Evolutionary conservation across 2,329 filamentous ascomycete species (phyloP).

Genomic region (Aspergillus sp.): DNA sequence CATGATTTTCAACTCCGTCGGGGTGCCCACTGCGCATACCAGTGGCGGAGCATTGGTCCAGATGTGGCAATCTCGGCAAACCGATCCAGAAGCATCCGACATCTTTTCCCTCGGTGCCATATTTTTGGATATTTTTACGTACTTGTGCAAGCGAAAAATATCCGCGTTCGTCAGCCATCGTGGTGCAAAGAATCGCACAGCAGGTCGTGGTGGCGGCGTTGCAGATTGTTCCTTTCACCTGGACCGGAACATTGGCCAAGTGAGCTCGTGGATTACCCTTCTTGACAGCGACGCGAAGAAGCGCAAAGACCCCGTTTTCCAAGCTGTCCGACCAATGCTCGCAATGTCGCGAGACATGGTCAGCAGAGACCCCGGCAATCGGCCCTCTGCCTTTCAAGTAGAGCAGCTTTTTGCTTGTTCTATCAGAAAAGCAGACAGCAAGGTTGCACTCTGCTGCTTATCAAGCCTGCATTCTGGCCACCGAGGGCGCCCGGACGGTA

Average conservation of each 20-base stretch:
- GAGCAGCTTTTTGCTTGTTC: constrained; percentile 19
- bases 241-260: constrained; percentile 50
- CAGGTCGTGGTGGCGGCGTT: constrained; percentile 48
- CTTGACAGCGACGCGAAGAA: constrained; percentile 51
- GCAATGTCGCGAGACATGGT: constrained; percentile 40
- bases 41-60: constrained; percentile 32
- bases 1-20: constrained; percentile 16
- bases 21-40: constrained; percentile 34
- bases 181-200: constrained; percentile 51
- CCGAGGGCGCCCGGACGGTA: not conserved
- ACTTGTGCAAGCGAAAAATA: constrained; percentile 57
- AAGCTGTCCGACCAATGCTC: constrained; percentile 40
- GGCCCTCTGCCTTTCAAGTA: constrained; percentile 34
- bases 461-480: constrained; percentile 13
- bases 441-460: constrained; percentile 15
- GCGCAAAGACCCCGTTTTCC: constrained; percentile 38
- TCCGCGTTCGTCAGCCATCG: constrained; percentile 58
- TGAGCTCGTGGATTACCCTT: constrained; percentile 56
- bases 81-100: constrained; percentile 46
- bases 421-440: constrained; percentile 12
- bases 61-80: constrained; percentile 40
- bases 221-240: constrained; percentile 60
- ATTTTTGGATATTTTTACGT: constrained; percentile 59
- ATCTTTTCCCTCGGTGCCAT: constrained; percentile 61
- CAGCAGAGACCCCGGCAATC: constrained; percentile 29